Base-by-base conservation (phyloP, 441 rosid species). In the Jatropha podagrica region DNA sequence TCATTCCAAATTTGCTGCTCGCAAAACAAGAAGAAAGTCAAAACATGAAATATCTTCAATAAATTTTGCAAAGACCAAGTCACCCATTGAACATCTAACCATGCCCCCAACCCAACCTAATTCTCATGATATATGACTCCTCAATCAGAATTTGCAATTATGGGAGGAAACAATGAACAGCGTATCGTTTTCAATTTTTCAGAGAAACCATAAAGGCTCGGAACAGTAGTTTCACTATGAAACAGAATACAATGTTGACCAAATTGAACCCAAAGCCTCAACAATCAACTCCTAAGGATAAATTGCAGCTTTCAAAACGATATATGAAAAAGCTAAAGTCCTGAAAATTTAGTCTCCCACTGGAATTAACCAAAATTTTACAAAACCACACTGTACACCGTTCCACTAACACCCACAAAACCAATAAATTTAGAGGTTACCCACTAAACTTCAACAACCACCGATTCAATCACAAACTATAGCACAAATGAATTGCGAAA, bases 1-100 rank as follows among this genome's bases (percentile, higher is more conserved):
- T 96, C 99, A 83, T 78, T 90, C 99, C 99, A 96, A 87, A 96
- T 80, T 96, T 94, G 90, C 99, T 96, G 99, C 80, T 80, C 80
- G 49, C 80, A 70, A 37, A 49, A 62, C 42, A 55, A 64, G 46
- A 79, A 48, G 55, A 52, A 20, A 62, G 20, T 20, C 61, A 58
- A 58, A 58, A 58, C n/a, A 2, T 13, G n/a, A 23, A 61, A 61
- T 27, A 18, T 2, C 37, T 61, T 38, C n/a, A 38, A 38, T 37
- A 6, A 63, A 15, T 37, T 38, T 11, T 11, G 10, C 46, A 63
- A 63, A 62, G 12, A 5, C 18, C 37, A 15, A 37, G 10, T 15
- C 17, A 63, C 32, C 62, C 41, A 17, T 40, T 4, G 52, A 52
- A 69, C 51, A 48, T 46, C 4, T 12, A 32, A 44, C 46, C 20